Evolutionary conservation across 2,329 filamentous ascomycete genomes (phyloP).

Genomic region (Aspergillus proliferans): DNA sequence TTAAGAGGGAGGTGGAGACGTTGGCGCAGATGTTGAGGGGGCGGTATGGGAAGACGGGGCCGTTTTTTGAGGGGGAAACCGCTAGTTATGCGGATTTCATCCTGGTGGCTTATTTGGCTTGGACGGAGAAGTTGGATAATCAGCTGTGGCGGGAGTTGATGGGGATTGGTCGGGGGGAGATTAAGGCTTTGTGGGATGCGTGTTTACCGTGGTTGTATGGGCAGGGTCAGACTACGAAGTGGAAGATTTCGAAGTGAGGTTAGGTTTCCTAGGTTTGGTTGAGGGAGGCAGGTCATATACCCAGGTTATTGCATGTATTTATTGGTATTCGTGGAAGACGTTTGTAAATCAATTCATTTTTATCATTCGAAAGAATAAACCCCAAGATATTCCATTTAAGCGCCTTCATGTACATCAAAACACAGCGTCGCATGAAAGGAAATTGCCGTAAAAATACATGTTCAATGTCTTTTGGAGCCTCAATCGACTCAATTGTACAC

Average conservation of each 20-base stretch:
- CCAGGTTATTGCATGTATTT: neutral
- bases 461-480: constrained; percentile 6
- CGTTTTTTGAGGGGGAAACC: constrained; percentile 29
- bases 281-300: neutral
- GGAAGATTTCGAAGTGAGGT: constrained; percentile 15
- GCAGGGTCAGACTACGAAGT: constrained; percentile 29
- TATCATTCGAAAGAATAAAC: neutral
- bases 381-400: constrained; percentile 3
- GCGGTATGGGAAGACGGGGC: constrained; percentile 23
- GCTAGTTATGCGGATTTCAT: constrained; percentile 27
- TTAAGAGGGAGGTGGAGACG: constrained; percentile 14
- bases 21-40: constrained; percentile 24
- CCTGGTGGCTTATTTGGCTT: constrained; percentile 19
- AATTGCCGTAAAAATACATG: constrained; percentile 28
- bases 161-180: constrained; percentile 20
- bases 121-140: constrained; percentile 17
- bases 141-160: constrained; percentile 19
- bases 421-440: constrained; percentile 16
- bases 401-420: constrained; percentile 12
- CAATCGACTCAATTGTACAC: constrained; percentile 7
- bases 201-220: constrained; percentile 27
- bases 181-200: constrained; percentile 23
- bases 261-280: neutral
- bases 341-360: neutral
- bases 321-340: neutral